phyloP scores from a whole-genome alignment of 306 rosid species.

The Pterocarpus macrocarpus region DNA sequence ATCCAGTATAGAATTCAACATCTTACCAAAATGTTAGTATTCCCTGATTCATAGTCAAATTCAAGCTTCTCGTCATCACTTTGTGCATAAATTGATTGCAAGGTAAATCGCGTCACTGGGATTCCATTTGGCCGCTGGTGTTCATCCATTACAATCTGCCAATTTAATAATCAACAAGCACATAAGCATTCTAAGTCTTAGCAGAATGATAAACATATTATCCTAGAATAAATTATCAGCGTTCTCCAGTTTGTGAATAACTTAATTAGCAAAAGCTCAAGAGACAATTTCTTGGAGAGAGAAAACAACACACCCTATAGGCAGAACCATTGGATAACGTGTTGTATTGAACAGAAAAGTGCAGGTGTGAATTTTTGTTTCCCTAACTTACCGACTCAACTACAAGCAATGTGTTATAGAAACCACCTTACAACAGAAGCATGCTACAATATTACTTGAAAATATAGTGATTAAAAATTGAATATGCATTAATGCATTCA shows the following conservation, averaged over 20 bases:
- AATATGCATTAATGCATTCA: neutral
- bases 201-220: conserved; percentile 1
- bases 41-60: conserved; percentile 97
- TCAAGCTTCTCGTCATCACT: conserved; percentile 93
- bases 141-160: conserved; percentile 98
- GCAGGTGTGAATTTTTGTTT: conserved; percentile 25
- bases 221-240: conserved; percentile 26
- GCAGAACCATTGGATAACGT: conserved; percentile 25
- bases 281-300: conserved; percentile 9
- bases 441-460: conserved; percentile 32
- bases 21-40: conserved; percentile 89
- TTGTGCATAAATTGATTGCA: conserved; percentile 93
- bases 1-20: conserved; percentile 40
- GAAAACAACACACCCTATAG: neutral
- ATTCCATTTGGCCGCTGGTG: conserved; percentile 93
- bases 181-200: conserved; percentile 33
- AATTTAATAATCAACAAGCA: conserved; percentile 37
- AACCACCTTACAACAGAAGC: conserved; percentile 38
- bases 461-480: conserved; percentile 26
- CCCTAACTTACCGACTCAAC: conserved; percentile 24
- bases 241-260: conserved; percentile 7
- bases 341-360: conserved; percentile 8
- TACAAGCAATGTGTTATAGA: conserved; percentile 30
- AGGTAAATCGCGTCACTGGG: conserved; percentile 85
- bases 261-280: conserved; percentile 26